Percentiles rank a stretch among this genome's conserved stretches.
Evolutionary conservation across 1,284 basidiomycete species (phyloP).

Genomic region (Ustilago bromivora): DNA sequence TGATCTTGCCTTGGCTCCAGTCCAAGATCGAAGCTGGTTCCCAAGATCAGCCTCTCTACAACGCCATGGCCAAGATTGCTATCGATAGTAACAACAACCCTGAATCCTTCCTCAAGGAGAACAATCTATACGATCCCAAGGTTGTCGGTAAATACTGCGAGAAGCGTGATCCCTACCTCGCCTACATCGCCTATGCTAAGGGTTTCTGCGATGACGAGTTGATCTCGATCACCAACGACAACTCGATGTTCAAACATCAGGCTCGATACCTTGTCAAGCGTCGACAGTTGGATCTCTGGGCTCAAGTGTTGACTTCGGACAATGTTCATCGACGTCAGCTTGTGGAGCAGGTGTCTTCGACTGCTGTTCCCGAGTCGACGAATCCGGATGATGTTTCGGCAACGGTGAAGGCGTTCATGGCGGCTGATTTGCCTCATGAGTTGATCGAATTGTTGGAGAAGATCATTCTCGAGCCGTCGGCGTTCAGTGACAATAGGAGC

Average conservation of each 20-base stretch:
- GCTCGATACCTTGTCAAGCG: slow-evolving; percentile 97
- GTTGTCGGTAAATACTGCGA: slow-evolving; percentile 99
- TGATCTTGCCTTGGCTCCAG: slow-evolving; percentile 97
- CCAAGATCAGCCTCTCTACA: slow-evolving; percentile 92
- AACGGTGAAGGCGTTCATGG: slow-evolving; percentile 98
- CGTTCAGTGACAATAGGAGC: slow-evolving; percentile 89
- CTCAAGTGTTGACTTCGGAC: slow-evolving; percentile 88
- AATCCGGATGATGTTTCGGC: slow-evolving; percentile 98
- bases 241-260: slow-evolving; percentile 99
- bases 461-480: slow-evolving; percentile 95
- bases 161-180: slow-evolving; percentile 96
- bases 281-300: slow-evolving; percentile 94
- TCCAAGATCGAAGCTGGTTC: slow-evolving; percentile 89
- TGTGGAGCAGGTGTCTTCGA: slow-evolving; percentile 86
- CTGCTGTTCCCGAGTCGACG: slow-evolving; percentile 95
- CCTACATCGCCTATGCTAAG: slow-evolving; percentile 99
- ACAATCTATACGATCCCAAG: slow-evolving; percentile 95
- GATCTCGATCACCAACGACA: slow-evolving; percentile 96
- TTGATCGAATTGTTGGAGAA: slow-evolving; percentile 98
- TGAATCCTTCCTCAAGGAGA: slow-evolving; percentile 97
- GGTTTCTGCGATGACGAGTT: slow-evolving; percentile 99
- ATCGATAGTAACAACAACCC: slow-evolving; percentile 99
- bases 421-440: slow-evolving; percentile 95
- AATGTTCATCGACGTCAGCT: slow-evolving; percentile 93
- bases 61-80: slow-evolving; percentile 97